Conservation (phyloP, 2,329 filamentous ascomycete species). For the Beauveria rudraprayagi region DNA sequence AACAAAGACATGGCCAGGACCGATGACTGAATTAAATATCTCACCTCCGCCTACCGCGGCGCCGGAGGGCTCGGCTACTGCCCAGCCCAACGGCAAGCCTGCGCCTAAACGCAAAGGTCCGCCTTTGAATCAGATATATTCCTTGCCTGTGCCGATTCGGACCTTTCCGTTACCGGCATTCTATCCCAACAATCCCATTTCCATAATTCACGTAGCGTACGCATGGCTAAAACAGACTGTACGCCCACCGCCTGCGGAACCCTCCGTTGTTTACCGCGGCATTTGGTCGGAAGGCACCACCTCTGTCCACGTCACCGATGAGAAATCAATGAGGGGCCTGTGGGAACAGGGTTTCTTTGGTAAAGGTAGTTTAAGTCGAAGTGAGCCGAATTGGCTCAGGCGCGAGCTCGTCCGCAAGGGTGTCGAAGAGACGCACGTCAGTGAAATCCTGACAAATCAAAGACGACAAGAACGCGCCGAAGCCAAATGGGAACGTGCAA, state of each 20-base stretch:
- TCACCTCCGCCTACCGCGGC: slow-evolving; percentile 7
- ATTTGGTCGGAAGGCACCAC: slow-evolving; percentile 75
- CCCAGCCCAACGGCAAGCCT: slow-evolving; percentile 16
- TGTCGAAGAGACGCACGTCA: slow-evolving; percentile 57
- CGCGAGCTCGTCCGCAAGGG: slow-evolving; percentile 68
- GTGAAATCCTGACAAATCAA: slow-evolving; percentile 70
- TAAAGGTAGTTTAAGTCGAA: slow-evolving; percentile 85
- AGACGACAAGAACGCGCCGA: slow-evolving; percentile 73
- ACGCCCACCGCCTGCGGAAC: slow-evolving; percentile 57
- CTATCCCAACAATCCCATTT: slow-evolving; percentile 87
- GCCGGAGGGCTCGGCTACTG: slow-evolving; percentile 16
- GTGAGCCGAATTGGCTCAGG: slow-evolving; percentile 88
- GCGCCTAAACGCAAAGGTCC: slow-evolving; percentile 26
- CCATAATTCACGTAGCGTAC: slow-evolving; percentile 70
- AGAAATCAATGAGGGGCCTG: slow-evolving; percentile 64
- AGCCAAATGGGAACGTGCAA: slow-evolving; percentile 88
- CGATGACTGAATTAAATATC: slow-evolving; percentile 3
- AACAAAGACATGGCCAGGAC: background rate
- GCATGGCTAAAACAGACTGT: slow-evolving; percentile 69
- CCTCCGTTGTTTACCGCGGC: slow-evolving; percentile 57
- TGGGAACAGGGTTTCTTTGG: slow-evolving; percentile 99
- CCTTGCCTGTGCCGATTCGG: slow-evolving; percentile 69
- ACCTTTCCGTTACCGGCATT: slow-evolving; percentile 80
- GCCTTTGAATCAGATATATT: slow-evolving; percentile 65
- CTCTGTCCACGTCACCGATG: slow-evolving; percentile 77